A percentile compares a stretch with the other conserved stretches of the same genome.
Conservation (phyloP, 75 land plant genomes). For the Pseudotsuga menziesii region DNA sequence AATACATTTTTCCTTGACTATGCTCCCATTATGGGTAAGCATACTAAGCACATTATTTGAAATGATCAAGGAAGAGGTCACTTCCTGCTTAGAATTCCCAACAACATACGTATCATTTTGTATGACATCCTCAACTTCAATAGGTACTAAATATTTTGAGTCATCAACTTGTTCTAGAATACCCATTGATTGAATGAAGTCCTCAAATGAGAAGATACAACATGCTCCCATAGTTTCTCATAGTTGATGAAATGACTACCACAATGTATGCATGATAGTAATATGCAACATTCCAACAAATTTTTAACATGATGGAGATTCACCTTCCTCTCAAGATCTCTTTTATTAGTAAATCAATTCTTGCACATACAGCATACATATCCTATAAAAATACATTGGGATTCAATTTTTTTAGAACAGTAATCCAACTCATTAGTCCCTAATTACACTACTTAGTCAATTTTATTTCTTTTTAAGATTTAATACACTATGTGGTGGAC, state of each 20-base stretch:
- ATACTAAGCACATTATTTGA: not conserved
- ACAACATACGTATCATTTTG: not conserved
- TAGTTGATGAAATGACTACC: slow-evolving; percentile 54
- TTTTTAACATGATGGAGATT: slow-evolving; percentile 52
- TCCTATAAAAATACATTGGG: slow-evolving; percentile 81
- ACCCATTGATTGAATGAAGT: slow-evolving; percentile 34
- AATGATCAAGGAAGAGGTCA: not conserved
- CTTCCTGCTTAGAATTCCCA: slow-evolving; percentile 3
- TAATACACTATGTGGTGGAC: too few relatives aligned
- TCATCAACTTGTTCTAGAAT: slow-evolving; percentile 7
- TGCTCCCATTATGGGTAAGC: not conserved
- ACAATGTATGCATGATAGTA: slow-evolving; percentile 73
- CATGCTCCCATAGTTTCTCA: slow-evolving; percentile 84
- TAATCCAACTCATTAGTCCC: too few relatives aligned
- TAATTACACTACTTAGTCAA: too few relatives aligned
- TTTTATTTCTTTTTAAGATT: too few relatives aligned
- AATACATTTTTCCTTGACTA: slow-evolving; percentile 3
- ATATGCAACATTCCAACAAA: slow-evolving; percentile 37
- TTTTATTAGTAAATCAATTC: slow-evolving; percentile 63
- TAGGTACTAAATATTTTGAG: slow-evolving; percentile 10
- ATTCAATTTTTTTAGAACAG: too few relatives aligned
- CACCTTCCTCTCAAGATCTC: slow-evolving; percentile 66
- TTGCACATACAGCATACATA: slow-evolving; percentile 81
- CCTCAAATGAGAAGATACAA: slow-evolving; percentile 56
- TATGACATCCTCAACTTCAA: slow-evolving; percentile 13